Base-by-base conservation (phyloP, 768 basidiomycete species). In the Boletus tomentosulus region DNA sequence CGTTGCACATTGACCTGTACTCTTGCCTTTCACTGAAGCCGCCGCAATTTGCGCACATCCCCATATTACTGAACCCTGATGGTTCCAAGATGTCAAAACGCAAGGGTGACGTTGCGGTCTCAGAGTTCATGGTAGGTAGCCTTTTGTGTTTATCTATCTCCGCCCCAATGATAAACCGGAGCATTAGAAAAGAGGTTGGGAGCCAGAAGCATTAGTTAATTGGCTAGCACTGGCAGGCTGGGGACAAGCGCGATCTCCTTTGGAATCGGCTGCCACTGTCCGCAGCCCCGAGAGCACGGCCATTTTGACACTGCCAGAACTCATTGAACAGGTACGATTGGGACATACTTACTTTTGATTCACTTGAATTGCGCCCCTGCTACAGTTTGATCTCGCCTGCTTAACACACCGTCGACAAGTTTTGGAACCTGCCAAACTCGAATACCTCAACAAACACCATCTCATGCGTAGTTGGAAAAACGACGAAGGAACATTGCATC, bases 211-310 rank as follows among this genome's bases (percentile, higher is more conserved):
- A 2, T 70, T 99, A 13, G 71, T 95, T 25, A 98, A 98, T 63
- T 98, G 95, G 86, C 79, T 98, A 8, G 92, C 92, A 6, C 74
- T 98, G 16, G 86, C 92, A n/a, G 95, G 97, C 1, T 98, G 95
- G 91, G 91, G 93, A 24, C 63, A 82, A 78, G 9, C 76, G 76
- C 50, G 61, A 30, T 57, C 66, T 39, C 48, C 67, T 61, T 51
- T 56, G 53, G 57, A 55, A 60, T 58, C 53, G 56, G 57, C 51
- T 4, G 50, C 62, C 37, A 50, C 57, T 22, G 47, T 75, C 31
- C 72, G 74, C 33, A 80, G 81, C 1, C 86, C 86, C 0, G 84
- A 86, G 45, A 86, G 85, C 63, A 88, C 85, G 1, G 70, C 76
- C 11, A 66, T 89, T 12, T 79, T 86, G 81, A 78, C 71, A 31